These are phyloP conservation scores for Phytopythium sindhum DNA, from an alignment of 352 stramenopile genomes.

Conservation along the genomic window DNA sequence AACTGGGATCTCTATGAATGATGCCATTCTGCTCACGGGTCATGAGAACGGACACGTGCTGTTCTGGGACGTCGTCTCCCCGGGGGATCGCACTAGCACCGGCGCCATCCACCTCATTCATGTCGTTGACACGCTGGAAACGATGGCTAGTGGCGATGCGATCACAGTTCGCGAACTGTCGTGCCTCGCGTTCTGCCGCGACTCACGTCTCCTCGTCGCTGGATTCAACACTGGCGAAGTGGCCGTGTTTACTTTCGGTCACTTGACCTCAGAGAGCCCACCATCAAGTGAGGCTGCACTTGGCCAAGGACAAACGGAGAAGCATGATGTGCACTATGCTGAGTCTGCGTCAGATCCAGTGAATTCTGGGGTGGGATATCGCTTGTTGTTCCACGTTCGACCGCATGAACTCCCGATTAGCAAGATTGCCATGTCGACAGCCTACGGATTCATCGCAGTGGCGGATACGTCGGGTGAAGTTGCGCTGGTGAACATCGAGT, in stretches of 20 bases:
- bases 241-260: conserved; percentile 43
- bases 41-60: conserved; percentile 51
- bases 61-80: conserved; percentile 60
- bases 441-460: conserved; percentile 47
- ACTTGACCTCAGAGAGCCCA: conserved; percentile 7
- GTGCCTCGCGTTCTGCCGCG: conserved; percentile 43
- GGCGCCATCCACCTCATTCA: conserved; percentile 56
- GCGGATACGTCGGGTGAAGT: conserved; percentile 57
- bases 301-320: background rate
- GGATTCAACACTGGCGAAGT: conserved; percentile 60
- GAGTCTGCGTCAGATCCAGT: background rate
- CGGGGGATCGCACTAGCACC: conserved; percentile 46
- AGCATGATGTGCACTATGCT: background rate
- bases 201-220: conserved; percentile 40
- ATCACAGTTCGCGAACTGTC: conserved; percentile 22
- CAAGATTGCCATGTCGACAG: conserved; percentile 41
- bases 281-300: background rate
- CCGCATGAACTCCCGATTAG: conserved; percentile 58
- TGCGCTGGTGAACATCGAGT: conserved; percentile 47
- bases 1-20: conserved; percentile 25
- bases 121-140: conserved; percentile 28
- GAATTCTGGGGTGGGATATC: background rate
- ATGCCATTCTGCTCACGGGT: conserved; percentile 51
- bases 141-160: background rate
- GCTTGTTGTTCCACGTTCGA: conserved; percentile 42